Conservation (phyloP, 345 rosid genomes). For the Ceriops decandra region DNA sequence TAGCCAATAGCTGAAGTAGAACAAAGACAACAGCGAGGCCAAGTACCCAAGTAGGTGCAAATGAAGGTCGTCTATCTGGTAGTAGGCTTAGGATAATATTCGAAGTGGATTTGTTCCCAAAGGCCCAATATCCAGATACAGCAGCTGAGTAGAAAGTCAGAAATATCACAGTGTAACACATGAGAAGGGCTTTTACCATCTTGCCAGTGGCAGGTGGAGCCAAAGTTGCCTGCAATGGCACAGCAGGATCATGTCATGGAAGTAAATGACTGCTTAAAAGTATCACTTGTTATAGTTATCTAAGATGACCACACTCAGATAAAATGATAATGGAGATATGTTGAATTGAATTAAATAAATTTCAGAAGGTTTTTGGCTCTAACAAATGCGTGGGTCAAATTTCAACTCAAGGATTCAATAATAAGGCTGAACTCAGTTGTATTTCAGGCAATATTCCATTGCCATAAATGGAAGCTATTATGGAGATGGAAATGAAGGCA, state of each 20-base stretch:
- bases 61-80: constrained; percentile 76
- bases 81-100: constrained; percentile 82
- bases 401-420: not conserved
- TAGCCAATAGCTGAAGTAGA: constrained; percentile 88
- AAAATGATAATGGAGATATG: not conserved
- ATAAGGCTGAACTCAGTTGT: constrained; percentile 43
- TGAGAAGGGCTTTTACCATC: constrained; percentile 85
- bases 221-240: constrained; percentile 70
- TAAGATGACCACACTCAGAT: not conserved
- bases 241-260: not conserved
- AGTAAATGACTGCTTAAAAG: not conserved
- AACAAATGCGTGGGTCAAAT: not conserved
- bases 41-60: constrained; percentile 71
- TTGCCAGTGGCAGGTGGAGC: constrained; percentile 98
- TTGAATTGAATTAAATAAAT: not conserved
- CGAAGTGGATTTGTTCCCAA: constrained; percentile 68
- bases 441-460: constrained; percentile 96
- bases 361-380: not conserved
- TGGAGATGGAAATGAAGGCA: constrained; percentile 88
- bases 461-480: constrained; percentile 89
- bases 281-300: not conserved
- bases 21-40: constrained; percentile 72
- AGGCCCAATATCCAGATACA: constrained; percentile 73
- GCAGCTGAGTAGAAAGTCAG: constrained; percentile 86
- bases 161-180: constrained; percentile 75